Conservation (phyloP, 139 green algal genomes). For the Chlorella sp. region DNA sequence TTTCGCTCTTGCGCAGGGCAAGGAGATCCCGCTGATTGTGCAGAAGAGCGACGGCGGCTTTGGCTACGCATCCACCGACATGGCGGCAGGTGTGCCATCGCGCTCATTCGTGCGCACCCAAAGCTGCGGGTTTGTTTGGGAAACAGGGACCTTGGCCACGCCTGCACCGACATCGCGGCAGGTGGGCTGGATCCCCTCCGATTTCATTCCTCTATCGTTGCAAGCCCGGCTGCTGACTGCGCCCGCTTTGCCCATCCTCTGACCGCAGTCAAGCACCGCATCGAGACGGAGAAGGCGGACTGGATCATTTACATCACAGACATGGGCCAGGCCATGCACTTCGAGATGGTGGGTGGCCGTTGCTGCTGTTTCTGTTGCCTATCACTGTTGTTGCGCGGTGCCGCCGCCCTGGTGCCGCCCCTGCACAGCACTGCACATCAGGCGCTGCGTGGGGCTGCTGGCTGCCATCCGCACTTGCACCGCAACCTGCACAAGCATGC, state of each 20-base stretch:
- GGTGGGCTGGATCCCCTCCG: too few relatives aligned
- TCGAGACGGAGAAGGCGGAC: slow-evolving; percentile 91
- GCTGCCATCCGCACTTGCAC: neutral
- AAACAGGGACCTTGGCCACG: too few relatives aligned
- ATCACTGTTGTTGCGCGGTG: too few relatives aligned
- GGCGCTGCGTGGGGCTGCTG: too few relatives aligned
- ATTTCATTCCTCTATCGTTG: too few relatives aligned
- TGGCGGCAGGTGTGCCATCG: slow-evolving; percentile 67
- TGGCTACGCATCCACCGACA: slow-evolving; percentile 96
- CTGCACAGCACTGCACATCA: too few relatives aligned
- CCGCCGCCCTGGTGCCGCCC: too few relatives aligned
- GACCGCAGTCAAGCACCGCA: slow-evolving; percentile 72
- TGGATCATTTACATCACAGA: slow-evolving; percentile 99
- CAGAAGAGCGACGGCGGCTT: slow-evolving; percentile 96
- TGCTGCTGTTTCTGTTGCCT: too few relatives aligned
- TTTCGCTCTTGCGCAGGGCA: slow-evolving; percentile 48
- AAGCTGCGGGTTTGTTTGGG: too few relatives aligned
- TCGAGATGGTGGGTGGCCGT: slow-evolving; percentile 67
- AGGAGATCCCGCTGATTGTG: slow-evolving; percentile 89
- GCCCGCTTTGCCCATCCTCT: neutral
- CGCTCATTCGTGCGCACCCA: too few relatives aligned
- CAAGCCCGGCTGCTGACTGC: neutral
- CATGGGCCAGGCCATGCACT: slow-evolving; percentile 91
- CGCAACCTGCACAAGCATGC: neutral
- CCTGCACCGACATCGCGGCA: too few relatives aligned